Evolutionary conservation across 768 basidiomycete genomes (phyloP), one percentile per base, ranked within the genome.

Genomic region (Kwoniella dendrophila): DNA sequence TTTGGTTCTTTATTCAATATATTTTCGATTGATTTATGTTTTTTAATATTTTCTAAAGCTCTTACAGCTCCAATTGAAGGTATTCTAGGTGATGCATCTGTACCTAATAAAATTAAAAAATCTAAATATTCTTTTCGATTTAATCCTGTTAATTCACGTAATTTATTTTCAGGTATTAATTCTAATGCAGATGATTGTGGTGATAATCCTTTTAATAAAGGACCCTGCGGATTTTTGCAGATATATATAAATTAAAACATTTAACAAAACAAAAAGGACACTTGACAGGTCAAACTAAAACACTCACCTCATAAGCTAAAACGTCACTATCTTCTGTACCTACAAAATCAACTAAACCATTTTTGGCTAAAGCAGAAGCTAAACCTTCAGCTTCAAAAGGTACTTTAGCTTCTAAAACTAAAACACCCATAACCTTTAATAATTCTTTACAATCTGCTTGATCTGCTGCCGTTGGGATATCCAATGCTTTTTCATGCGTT

Each of bases 11-110:
- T 38, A 0, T 83, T 81, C 20, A 93, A 77, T 32, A 92, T 81
- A 5, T 82, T 79, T 76, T 92, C 90, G 67, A 95, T 92, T 6
- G 84, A 83, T 3, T 86, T 86, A 73, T 92, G 80, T 66, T 85
- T 81, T 51, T 83, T 84, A 52, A 95, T 90, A 65, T 89, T 85
- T 68, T 86, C 86, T 70, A 90, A 85, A 1, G 91, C 91, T 2
- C 86, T 86, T 0, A 81, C 72, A 0, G 92, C 92, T 0, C 93
- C 93, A 1, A 95, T 82, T 62, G 88, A 86, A 58, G 85, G 88
- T 61, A 96, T 89, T 4, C 93, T 86, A 47, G 87, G 85, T 0
- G 90, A 88, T 69, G 95, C 94, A 78, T 96, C 93, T 1, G 92
- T 95, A 11, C 93, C 93, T 10, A 93, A 83, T 5, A 96, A 83